Conservation (phyloP, 2,329 filamentous ascomycete genomes). For the Ustilaginoidea virens region DNA sequence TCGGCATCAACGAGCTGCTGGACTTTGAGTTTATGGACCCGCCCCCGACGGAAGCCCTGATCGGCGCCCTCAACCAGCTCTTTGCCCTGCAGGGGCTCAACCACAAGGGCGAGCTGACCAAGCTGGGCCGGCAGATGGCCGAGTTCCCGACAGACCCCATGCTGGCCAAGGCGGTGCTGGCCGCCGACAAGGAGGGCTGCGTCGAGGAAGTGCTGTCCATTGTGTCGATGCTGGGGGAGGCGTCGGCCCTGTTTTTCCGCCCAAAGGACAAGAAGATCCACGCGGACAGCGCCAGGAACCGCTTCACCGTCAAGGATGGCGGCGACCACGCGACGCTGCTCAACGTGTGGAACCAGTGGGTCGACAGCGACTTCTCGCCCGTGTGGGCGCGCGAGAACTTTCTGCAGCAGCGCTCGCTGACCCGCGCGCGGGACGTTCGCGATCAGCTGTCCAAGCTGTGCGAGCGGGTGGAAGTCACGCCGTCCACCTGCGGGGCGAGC, state of each 20-base stretch:
- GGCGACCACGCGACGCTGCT: conserved; percentile 81
- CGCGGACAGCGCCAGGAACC: conserved; percentile 74
- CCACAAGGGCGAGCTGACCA: conserved; percentile 76
- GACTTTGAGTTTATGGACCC: conserved; percentile 96
- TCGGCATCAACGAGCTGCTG: conserved; percentile 84
- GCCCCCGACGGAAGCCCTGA: conserved; percentile 77
- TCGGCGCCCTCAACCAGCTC: conserved; percentile 75
- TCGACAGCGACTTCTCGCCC: conserved; percentile 74
- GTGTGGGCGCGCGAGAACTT: conserved; percentile 92
- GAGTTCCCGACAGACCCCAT: conserved; percentile 90
- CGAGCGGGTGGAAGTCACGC: conserved; percentile 76
- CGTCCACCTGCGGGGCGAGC: conserved; percentile 49
- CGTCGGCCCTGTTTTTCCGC: conserved; percentile 78
- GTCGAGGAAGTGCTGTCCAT: conserved; percentile 86
- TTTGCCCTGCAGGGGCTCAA: conserved; percentile 86
- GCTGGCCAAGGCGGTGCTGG: conserved; percentile 77
- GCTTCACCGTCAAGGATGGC: conserved; percentile 81
- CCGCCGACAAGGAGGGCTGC: conserved; percentile 79
- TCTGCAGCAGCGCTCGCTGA: conserved; percentile 78
- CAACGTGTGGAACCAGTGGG: conserved; percentile 93
- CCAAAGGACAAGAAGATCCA: conserved; percentile 97
- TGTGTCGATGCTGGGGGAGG: conserved; percentile 86
- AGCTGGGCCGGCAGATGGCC: conserved; percentile 83
- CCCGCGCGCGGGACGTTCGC: conserved; percentile 74
- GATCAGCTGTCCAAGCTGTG: conserved; percentile 88